Conservation (phyloP, 129 eudicot genomes). For the Tagetes erecta region DNA sequence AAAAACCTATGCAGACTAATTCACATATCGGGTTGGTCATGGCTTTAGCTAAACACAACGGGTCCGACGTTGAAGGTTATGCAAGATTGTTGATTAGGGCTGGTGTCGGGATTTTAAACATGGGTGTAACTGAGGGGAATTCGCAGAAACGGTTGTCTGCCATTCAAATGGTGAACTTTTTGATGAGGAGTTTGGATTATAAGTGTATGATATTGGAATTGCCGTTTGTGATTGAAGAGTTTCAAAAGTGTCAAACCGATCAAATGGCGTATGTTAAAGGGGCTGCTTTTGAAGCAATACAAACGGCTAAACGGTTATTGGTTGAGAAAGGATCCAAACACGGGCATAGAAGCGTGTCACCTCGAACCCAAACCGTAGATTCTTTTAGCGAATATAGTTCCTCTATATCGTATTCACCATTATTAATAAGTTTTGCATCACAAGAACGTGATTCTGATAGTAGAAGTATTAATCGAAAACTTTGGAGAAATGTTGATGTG, state of each 20-base stretch:
- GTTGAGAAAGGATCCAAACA: slow-evolving; percentile 46
- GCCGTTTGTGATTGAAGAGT: slow-evolving; percentile 59
- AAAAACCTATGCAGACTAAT: slow-evolving; percentile 58
- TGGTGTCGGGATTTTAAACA: slow-evolving; percentile 61
- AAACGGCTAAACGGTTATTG: slow-evolving; percentile 66
- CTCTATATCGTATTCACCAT: slow-evolving; percentile 10
- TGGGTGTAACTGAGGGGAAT: slow-evolving; percentile 55
- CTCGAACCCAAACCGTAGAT: slow-evolving; percentile 68
- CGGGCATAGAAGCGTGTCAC: slow-evolving; percentile 49
- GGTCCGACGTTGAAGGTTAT: slow-evolving; percentile 70
- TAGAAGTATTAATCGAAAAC: slow-evolving; percentile 22
- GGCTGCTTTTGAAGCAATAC: slow-evolving; percentile 83
- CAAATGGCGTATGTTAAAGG: slow-evolving; percentile 83
- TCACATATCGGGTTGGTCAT: slow-evolving; percentile 82
- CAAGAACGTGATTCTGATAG: slow-evolving; percentile 8
- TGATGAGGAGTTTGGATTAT: slow-evolving; percentile 83
- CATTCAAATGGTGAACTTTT: slow-evolving; percentile 80
- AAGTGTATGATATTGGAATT: slow-evolving; percentile 73
- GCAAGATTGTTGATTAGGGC: slow-evolving; percentile 66
- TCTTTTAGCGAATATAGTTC: slow-evolving; percentile 39
- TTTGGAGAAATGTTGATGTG: slow-evolving; percentile 29
- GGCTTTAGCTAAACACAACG: slow-evolving; percentile 78
- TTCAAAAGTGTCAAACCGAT: slow-evolving; percentile 80
- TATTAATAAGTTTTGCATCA: slow-evolving; percentile 24
- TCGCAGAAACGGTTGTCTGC: slow-evolving; percentile 77